Percentiles rank a stretch among this genome's conserved stretches.
phyloP scores from a whole-genome alignment of 805 yeast genomes.

The Starmerella vaccinii region DNA sequence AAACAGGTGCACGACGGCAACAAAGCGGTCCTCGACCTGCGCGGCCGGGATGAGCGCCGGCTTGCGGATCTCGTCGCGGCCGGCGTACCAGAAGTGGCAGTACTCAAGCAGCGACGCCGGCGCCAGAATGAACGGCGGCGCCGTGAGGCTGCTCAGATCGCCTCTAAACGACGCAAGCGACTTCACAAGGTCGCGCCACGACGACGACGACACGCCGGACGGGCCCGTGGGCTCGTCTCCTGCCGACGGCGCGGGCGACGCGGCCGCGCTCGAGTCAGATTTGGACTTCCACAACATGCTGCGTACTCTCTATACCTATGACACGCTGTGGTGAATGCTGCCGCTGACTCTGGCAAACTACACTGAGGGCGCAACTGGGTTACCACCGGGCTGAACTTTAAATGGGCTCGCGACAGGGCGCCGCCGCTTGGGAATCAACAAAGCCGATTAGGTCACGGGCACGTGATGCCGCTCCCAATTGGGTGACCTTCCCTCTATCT shows the following conservation, averaged over 20 bases:
- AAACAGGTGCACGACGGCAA: slow-evolving; percentile 85
- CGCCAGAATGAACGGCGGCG: slow-evolving; percentile 93
- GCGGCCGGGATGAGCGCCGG: slow-evolving; percentile 42
- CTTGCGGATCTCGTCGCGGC: slow-evolving; percentile 69
- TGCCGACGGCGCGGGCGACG: not conserved
- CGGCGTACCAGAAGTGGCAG: slow-evolving; percentile 94
- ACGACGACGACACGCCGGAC: slow-evolving; percentile 13
- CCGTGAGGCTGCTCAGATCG: slow-evolving; percentile 85
- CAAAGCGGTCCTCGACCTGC: slow-evolving; percentile 46
- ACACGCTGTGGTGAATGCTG: not conserved
- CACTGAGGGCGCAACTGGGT: not conserved
- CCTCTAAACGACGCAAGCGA: slow-evolving; percentile 89
- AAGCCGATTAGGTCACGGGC: not conserved
- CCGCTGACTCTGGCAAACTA: not conserved
- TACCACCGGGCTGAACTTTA: too few relatives aligned
- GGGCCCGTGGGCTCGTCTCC: slow-evolving; percentile 5
- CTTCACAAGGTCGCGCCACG: slow-evolving; percentile 90
- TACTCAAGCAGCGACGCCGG: slow-evolving; percentile 83
- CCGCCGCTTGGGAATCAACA: too few relatives aligned
- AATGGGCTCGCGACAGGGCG: too few relatives aligned
- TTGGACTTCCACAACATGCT: slow-evolving; percentile 17
- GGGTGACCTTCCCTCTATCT: too few relatives aligned
- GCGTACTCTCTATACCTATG: not conserved
- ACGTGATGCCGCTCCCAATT: not conserved
- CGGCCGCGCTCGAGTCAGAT: not conserved